A percentile compares a stretch with the other conserved stretches of the same genome.
These are phyloP conservation scores for Ricinus communis DNA, from an alignment of 345 rosid species.

Conservation along the genomic window DNA sequence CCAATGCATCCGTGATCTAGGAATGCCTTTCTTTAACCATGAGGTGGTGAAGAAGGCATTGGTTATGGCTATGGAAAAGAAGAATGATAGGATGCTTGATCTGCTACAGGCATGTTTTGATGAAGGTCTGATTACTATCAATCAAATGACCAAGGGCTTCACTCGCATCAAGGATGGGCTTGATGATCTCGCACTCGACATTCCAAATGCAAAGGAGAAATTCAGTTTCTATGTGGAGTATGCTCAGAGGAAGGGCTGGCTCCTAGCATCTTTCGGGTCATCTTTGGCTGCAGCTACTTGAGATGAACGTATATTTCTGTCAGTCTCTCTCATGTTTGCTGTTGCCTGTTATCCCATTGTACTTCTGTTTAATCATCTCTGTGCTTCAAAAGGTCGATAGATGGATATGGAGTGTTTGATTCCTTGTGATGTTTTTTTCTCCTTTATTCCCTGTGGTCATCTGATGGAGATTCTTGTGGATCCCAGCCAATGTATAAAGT, in stretches of 20 bases:
- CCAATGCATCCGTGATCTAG: constrained; percentile 93
- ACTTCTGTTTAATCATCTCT: constrained; percentile 18
- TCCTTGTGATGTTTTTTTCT: constrained; percentile 31
- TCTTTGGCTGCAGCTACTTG: constrained; percentile 38
- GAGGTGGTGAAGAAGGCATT: constrained; percentile 99
- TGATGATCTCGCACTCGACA: constrained; percentile 92
- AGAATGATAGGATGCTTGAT: constrained; percentile 81
- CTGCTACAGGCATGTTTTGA: constrained; percentile 80
- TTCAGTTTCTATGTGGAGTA: constrained; percentile 57
- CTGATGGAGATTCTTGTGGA: constrained; percentile 35
- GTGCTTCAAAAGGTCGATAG: constrained; percentile 28
- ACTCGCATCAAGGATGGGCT: constrained; percentile 81
- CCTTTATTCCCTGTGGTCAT: constrained; percentile 20
- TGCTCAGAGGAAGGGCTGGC: constrained; percentile 88
- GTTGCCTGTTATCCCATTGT: constrained; percentile 24
- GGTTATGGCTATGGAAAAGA: constrained; percentile 99
- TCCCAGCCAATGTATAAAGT: constrained; percentile 54
- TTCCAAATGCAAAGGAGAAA: constrained; percentile 89
- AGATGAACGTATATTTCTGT: constrained; percentile 21
- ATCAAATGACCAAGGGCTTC: constrained; percentile 94
- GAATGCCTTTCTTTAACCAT: constrained; percentile 97
- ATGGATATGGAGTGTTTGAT: constrained; percentile 36
- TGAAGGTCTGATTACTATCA: constrained; percentile 88
- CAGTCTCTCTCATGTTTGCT: constrained; percentile 33
- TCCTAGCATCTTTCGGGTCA: constrained; percentile 50